A percentile compares a stretch with the other conserved stretches of the same genome.
Conservation (phyloP, 129 eudicot species). For the Cynara cardunculus region DNA sequence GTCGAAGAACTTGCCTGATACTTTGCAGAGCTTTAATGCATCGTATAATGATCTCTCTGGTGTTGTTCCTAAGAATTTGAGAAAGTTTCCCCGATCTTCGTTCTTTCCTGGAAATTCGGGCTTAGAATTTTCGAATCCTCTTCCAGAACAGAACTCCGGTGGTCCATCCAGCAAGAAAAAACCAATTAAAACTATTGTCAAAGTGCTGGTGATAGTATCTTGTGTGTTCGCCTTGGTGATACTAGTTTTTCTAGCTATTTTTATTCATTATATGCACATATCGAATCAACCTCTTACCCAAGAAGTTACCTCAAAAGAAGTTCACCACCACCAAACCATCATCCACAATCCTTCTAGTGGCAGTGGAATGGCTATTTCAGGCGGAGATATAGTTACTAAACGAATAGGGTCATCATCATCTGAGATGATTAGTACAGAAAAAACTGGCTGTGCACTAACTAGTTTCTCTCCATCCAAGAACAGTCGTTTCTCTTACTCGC, state of each 20-base stretch:
- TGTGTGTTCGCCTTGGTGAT: constrained; percentile 67
- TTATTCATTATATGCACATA: constrained; percentile 53
- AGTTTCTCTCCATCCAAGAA: constrained; percentile 82
- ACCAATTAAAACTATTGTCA: constrained; percentile 55
- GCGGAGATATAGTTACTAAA: constrained; percentile 56
- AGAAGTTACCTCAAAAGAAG: constrained; percentile 41
- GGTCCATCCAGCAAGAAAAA: constrained; percentile 38
- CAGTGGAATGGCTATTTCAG: constrained; percentile 53
- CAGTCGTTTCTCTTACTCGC: constrained; percentile 94
- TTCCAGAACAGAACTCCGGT: constrained; percentile 36
- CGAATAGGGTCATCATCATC: constrained; percentile 68
- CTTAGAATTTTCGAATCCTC: constrained; percentile 72
- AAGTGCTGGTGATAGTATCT: constrained; percentile 59
- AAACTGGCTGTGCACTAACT: constrained; percentile 45
- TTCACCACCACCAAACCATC: constrained; percentile 36
- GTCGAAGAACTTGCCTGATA: constrained; percentile 51
- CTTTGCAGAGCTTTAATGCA: constrained; percentile 68
- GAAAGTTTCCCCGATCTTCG: constrained; percentile 74
- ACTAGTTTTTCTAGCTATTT: constrained; percentile 63
- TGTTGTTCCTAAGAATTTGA: constrained; percentile 81
- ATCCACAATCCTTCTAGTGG: constrained; percentile 24
- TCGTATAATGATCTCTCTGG: constrained; percentile 91
- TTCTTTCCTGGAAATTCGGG: constrained; percentile 90
- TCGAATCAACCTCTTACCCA: constrained; percentile 53
- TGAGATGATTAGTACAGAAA: constrained; percentile 67